These are phyloP conservation scores for Yamadazyma phyllophila DNA, from an alignment of 805 yeast species.

Conservation along the genomic window DNA sequence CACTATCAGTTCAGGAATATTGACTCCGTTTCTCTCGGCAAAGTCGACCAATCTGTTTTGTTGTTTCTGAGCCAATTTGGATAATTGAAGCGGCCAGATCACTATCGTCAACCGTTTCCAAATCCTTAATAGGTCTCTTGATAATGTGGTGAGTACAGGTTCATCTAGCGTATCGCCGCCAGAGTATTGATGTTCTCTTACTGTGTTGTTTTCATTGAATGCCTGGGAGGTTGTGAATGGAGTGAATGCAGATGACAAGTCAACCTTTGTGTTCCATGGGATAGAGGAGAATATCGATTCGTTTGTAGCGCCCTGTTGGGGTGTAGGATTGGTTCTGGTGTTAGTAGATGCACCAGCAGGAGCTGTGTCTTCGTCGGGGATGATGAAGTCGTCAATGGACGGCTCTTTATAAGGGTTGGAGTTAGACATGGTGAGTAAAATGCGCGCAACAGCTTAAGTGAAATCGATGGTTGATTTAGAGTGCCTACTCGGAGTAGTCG, in stretches of 20 bases:
- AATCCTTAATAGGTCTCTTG: slow-evolving; percentile 36
- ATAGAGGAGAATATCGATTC: slow-evolving; percentile 3
- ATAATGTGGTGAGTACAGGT: slow-evolving; percentile 57
- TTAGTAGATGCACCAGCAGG: neutral
- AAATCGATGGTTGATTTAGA: neutral
- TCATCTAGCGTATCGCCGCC: slow-evolving; percentile 76
- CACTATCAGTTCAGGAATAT: slow-evolving; percentile 33
- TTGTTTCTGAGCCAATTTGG: slow-evolving; percentile 33
- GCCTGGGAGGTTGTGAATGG: slow-evolving; percentile 25
- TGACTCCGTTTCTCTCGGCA: slow-evolving; percentile 36
- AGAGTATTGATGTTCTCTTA: slow-evolving; percentile 50
- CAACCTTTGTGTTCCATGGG: slow-evolving; percentile 21
- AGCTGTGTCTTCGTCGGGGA: slow-evolving; percentile 31
- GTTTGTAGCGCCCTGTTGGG: neutral
- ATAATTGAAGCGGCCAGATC: slow-evolving; percentile 45
- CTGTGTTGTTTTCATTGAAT: slow-evolving; percentile 21
- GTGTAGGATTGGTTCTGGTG: neutral
- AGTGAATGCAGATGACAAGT: slow-evolving; percentile 33
- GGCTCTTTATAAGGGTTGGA: slow-evolving; percentile 10
- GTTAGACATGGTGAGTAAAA: slow-evolving; percentile 6
- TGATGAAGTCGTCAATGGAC: slow-evolving; percentile 32
- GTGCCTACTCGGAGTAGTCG: too few relatives aligned
- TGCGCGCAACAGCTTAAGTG: neutral
- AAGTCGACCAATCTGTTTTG: slow-evolving; percentile 32
- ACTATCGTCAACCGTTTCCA: slow-evolving; percentile 36